Evolutionary conservation across 1,284 basidiomycete genomes (phyloP).

Genomic region (Tremellales sp.): DNA sequence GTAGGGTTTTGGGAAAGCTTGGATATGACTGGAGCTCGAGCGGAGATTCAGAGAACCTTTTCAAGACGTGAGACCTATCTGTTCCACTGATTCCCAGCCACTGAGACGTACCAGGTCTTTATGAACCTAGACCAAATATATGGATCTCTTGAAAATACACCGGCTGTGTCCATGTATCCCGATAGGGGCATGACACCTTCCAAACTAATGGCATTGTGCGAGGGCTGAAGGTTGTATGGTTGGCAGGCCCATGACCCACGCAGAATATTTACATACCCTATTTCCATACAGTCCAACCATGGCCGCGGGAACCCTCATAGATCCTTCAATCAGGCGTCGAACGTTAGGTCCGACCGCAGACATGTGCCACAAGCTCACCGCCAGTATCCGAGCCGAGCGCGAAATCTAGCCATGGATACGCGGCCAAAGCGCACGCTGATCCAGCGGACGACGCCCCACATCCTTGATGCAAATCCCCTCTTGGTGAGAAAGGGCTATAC

Average conservation of each 20-base stretch:
- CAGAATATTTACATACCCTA: constrained; percentile 8
- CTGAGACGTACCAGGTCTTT: constrained; percentile 21
- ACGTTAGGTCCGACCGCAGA: no score
- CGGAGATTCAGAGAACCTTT: constrained; percentile 42
- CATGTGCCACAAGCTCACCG: constrained; percentile 19
- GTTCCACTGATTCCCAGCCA: no score
- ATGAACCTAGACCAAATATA: constrained; percentile 30
- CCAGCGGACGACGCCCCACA: constrained; percentile 50
- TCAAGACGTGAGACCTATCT: no score
- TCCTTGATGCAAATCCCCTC: constrained; percentile 54
- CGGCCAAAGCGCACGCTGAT: constrained; percentile 45
- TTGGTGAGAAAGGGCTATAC: constrained; percentile 54
- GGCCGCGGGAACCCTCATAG: constrained; percentile 49
- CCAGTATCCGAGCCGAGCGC: constrained; percentile 49
- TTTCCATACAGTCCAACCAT: constrained; percentile 48
- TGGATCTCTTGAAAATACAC: constrained; percentile 22
- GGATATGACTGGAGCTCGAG: constrained; percentile 7
- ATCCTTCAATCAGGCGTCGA: no score
- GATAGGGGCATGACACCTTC: constrained; percentile 48
- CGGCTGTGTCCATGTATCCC: constrained; percentile 18
- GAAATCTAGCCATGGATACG: constrained; percentile 50
- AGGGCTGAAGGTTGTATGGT: no score
- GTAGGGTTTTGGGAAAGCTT: constrained; percentile 26
- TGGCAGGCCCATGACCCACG: not conserved
- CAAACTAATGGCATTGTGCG: constrained; percentile 37